Base-by-base conservation (phyloP, 441 rosid genomes). In the Adansonia madagascariensis region DNA sequence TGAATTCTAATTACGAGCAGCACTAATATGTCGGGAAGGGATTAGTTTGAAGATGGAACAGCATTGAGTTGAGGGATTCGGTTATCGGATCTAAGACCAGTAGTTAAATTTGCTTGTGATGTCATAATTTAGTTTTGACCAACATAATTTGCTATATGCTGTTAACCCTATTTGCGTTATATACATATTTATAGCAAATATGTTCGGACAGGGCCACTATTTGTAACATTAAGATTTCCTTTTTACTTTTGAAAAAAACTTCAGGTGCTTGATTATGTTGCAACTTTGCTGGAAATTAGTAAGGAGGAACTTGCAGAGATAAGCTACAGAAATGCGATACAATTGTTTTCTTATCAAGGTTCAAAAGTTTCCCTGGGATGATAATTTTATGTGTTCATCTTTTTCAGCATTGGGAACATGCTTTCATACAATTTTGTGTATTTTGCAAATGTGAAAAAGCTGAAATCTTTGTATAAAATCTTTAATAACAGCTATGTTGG, bases 251-350 rank as follows among this genome's bases (percentile, higher is more conserved):
- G 1, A 1, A 0, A 24, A 24, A 24, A 1, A 31, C 14, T 79
- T 20, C 86, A 91, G 97, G 95, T 93, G 57, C 91, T 93, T 20
- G 75, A 76, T n/a, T 88, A 91, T 75, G 93, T 92, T 47, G 91
- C 97, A 1, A 84, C 87, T 47, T 79, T 95, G 84, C 85, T 92
- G 7, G 92, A 88, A 74, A 80, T 86, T 85, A 44, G 84, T 69
- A 83, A 82, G 72, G 93, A 94, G 83, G 94, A 92, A 81, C 78
- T 93, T 8, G 97, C 94, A 2, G 88, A 90, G 41, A 66, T 82
- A 70, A 94, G 89, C 75, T 94, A 86, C 69, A 77, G 77, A 68
- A 95, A 95, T 63, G 85, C 97, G 0, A 72, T 89, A 31, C 88
- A 80, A 55, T 49, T 93, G 70, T 92, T 93, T 85, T 90, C 97